Evolutionary conservation across 2,329 filamentous ascomycete species (phyloP).

Genomic region (Lasiodiplodia hormozganensis): DNA sequence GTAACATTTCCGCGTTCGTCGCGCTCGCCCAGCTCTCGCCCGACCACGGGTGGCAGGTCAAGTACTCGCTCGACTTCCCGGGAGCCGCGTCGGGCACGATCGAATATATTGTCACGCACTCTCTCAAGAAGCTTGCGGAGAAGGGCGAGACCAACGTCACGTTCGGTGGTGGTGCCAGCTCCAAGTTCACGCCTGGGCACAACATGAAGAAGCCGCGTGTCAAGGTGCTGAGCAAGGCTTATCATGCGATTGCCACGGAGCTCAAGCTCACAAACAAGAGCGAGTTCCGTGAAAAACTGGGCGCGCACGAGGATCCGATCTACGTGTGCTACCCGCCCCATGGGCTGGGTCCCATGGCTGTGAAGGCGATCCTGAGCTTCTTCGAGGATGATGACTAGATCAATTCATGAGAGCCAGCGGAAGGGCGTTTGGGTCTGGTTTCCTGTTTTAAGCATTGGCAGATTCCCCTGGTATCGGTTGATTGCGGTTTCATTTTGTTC

Average conservation of each 20-base stretch:
- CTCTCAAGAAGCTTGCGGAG: conserved; percentile 67
- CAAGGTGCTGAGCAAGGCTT: conserved; percentile 81
- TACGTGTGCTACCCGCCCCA: conserved; percentile 91
- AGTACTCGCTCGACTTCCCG: conserved; percentile 95
- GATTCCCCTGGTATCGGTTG: conserved; percentile 6
- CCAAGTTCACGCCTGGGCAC: conserved; percentile 76
- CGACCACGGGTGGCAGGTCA: conserved; percentile 88
- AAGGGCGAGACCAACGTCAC: conserved; percentile 73
- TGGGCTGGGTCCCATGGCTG: conserved; percentile 80
- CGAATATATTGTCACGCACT: conserved; percentile 78
- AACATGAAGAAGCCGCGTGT: conserved; percentile 82
- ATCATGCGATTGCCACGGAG: conserved; percentile 80
- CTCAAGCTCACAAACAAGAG: conserved; percentile 83
- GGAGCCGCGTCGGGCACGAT: conserved; percentile 85
- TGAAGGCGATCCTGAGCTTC: conserved; percentile 87
- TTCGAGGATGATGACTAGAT: conserved; percentile 72
- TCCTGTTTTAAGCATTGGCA: neutral
- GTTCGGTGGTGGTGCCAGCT: conserved; percentile 83
- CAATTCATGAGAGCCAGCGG: neutral
- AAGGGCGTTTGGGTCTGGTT: neutral
- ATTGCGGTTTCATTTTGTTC: neutral
- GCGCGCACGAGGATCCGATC: conserved; percentile 80
- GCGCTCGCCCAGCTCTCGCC: conserved; percentile 83
- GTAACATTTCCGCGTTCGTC: conserved; percentile 77
- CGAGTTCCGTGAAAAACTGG: conserved; percentile 91